These are phyloP conservation scores for Fistulifera solaris DNA, from an alignment of 108 stramenopile species.

Conservation along the genomic window DNA sequence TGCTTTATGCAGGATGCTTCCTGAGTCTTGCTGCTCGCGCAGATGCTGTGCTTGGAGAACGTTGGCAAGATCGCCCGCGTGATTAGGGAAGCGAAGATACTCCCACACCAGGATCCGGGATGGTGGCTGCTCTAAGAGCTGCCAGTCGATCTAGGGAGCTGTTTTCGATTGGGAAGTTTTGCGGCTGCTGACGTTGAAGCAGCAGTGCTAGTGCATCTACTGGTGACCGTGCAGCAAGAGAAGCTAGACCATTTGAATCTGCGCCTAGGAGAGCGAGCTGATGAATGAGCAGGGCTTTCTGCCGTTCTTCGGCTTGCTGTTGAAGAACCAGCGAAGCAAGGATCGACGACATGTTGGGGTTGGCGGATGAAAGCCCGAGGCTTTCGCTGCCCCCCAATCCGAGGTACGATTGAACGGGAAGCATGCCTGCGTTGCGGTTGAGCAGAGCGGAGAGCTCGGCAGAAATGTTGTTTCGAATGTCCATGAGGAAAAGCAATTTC, in stretches of 20 bases:
- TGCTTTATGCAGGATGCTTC: background rate
- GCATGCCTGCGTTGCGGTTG: too few species aligned
- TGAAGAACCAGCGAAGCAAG: background rate
- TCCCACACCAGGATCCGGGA: background rate
- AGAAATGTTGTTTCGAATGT: background rate
- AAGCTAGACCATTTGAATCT: background rate
- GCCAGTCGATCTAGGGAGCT: background rate
- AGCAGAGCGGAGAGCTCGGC: constrained; percentile 2
- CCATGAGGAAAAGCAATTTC: too few species aligned
- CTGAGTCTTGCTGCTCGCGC: constrained; percentile 3
- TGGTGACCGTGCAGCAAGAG: background rate
- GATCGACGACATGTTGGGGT: too few species aligned
- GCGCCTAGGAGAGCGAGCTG: constrained; percentile 2
- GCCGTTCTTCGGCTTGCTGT: constrained; percentile 2
- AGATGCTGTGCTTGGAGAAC: constrained; percentile 8
- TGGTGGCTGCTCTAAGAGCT: background rate
- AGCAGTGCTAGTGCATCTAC: background rate
- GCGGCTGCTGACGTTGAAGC: constrained; percentile 1
- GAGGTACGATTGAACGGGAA: too few species aligned
- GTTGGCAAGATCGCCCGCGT: constrained; percentile 1
- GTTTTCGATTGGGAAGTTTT: background rate
- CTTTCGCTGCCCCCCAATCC: too few species aligned
- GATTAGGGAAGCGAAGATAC: background rate
- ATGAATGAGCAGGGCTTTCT: constrained; percentile 1
- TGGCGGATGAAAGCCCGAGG: too few species aligned